These are phyloP conservation scores for Plectosphaerella sp. DNA, from an alignment of 2,329 filamentous ascomycete genomes.

Conservation along the genomic window DNA sequence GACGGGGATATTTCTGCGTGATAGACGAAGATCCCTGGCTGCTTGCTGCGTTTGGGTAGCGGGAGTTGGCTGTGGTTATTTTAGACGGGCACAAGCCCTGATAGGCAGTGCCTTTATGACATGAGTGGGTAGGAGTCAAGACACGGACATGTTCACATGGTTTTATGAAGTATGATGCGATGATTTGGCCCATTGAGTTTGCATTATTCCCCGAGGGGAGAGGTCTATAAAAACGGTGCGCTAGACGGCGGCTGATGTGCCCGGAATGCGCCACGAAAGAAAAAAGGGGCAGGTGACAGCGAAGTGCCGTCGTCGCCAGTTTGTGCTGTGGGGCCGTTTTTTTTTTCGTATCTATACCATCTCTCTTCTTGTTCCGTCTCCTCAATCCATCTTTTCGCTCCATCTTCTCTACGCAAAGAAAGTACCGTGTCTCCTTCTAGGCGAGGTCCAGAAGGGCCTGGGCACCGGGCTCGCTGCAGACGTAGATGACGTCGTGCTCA, in stretches of 20 bases:
- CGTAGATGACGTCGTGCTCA: constrained; percentile 87
- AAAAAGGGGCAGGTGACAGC: neutral
- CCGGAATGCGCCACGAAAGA: neutral
- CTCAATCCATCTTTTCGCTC: neutral
- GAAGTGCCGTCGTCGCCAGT: neutral
- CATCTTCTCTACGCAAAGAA: neutral
- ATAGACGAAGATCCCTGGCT: neutral
- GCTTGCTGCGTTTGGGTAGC: neutral
- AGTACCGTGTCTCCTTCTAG: neutral
- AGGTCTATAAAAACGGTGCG: constrained; percentile 1
- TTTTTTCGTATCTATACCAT: neutral
- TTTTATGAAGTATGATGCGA: too few relatives aligned
- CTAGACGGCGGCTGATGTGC: neutral
- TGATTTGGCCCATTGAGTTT: neutral
- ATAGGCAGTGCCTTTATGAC: too few relatives aligned
- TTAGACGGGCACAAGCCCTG: neutral
- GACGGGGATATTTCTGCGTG: neutral
- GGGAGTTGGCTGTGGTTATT: neutral
- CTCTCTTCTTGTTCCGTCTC: neutral
- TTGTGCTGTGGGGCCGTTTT: constrained; percentile 3
- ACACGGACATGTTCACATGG: too few relatives aligned
- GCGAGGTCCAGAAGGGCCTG: constrained; percentile 57
- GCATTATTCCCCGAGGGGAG: neutral
- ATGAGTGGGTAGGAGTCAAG: too few relatives aligned
- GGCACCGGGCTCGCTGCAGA: constrained; percentile 89